Evolutionary conservation across 495 filamentous ascomycete species (phyloP).

Genomic region (Collariella sp.): DNA sequence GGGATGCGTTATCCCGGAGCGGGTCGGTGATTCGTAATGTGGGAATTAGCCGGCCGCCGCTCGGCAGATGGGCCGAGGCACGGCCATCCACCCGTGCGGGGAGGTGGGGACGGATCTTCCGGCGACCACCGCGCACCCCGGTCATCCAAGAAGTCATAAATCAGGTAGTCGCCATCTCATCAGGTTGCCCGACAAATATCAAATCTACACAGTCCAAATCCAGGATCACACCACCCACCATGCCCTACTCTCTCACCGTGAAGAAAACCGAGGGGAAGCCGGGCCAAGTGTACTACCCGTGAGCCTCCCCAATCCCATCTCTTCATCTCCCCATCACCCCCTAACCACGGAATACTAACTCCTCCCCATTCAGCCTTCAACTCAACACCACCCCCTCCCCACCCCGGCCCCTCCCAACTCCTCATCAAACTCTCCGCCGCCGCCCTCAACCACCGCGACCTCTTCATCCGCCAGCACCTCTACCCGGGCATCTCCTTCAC

Average conservation of each 20-base stretch:
- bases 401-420: conserved; percentile 55
- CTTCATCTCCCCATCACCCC: background rate
- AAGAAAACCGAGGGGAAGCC: conserved; percentile 59
- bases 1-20: background rate
- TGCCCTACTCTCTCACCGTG: conserved; percentile 42
- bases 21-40: conserved; percentile 5
- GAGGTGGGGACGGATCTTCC: background rate
- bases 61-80: conserved; percentile 17
- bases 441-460: conserved; percentile 84
- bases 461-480: conserved; percentile 84
- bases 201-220: background rate
- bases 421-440: conserved; percentile 63
- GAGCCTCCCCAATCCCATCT: conserved; percentile 15
- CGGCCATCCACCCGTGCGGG: conserved; percentile 12
- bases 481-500: conserved; percentile 77
- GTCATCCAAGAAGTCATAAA: background rate
- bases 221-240: conserved; percentile 16
- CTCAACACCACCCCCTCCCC: conserved; percentile 51
- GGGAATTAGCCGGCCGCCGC: background rate
- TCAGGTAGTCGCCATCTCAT: background rate
- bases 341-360: background rate
- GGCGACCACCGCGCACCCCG: background rate
- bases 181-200: background rate
- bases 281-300: conserved; percentile 79
- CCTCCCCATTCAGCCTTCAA: conserved; percentile 46